Evolutionary conservation across 257 asterid species (phyloP).

Genomic region (Ajuga chamaepitys): DNA sequence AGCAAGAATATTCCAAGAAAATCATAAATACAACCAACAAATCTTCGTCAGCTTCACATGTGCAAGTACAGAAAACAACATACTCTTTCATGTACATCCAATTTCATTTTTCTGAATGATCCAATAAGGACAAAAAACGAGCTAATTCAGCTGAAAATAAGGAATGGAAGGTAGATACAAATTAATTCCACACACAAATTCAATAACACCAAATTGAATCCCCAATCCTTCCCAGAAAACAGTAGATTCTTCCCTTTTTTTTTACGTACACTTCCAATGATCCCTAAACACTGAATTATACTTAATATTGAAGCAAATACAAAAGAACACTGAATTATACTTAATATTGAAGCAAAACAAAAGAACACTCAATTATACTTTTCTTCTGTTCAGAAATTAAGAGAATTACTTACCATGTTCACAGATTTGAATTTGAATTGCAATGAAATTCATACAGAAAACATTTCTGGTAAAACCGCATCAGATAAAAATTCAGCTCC

Average conservation of each 20-base stretch:
- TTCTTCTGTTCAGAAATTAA: not conserved
- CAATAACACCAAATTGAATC: conserved; percentile 7
- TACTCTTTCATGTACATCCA: conserved; percentile 10
- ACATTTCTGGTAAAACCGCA: conserved; percentile 12
- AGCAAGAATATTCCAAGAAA: conserved; percentile 21
- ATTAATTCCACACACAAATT: not conserved
- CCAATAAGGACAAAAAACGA: conserved; percentile 23
- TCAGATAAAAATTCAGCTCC: conserved; percentile 1
- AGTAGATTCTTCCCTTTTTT: not conserved
- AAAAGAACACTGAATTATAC: not conserved
- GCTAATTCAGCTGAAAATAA: conserved; percentile 8
- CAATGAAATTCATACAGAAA: not conserved
- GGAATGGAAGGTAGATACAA: conserved; percentile 3
- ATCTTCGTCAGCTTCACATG: conserved; percentile 26
- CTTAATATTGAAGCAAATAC: not conserved
- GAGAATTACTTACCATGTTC: not conserved
- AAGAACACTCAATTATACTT: not conserved
- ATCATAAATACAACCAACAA: conserved; percentile 22
- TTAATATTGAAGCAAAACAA: conserved; percentile 9
- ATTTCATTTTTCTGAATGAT: conserved; percentile 16
- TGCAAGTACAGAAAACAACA: conserved; percentile 18
- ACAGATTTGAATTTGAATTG: conserved; percentile 9
- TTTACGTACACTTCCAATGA: too few species aligned
- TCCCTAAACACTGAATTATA: too few species aligned
- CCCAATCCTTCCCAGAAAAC: conserved; percentile 4